Evolutionary conservation across 2,329 filamentous ascomycete species (phyloP), one percentile per base, ranked within the genome.

Genomic region (Neofusicoccum cordaticola): DNA sequence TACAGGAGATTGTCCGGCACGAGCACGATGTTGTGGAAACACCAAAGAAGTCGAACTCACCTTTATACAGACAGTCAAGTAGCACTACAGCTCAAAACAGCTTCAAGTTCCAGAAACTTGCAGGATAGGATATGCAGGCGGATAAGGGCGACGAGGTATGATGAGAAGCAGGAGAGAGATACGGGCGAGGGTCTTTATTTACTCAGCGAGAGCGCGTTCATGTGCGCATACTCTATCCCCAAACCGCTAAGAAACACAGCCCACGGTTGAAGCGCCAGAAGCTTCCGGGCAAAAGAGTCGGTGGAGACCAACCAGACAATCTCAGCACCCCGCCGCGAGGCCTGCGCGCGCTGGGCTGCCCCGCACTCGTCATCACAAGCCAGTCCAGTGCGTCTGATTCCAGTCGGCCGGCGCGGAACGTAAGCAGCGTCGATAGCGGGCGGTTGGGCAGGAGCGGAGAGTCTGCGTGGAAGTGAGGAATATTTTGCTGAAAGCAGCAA

Each of bases 401-500:
- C 15, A 22, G 9, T 50, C 4, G 27, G 45, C 17, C n/a, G 27
- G 6, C 31, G 15, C n/a, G 31, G 15, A 12, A 15, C 15, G 50
- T 41, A 22, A 53, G 48, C 48, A 27, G 27, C 19, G 34, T 44
- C 53, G 53, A 45, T 2, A 17, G 27, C 9, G 37, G 15, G 27
- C 34, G 19, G 19, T 13, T 11, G 12, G 41, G 31, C 15, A 22
- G 48, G 31, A 15, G n/a, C 27, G 41, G 41, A 37, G 42, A 13
- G 35, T 31, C 4, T 31, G 27, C 27, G 27, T 31, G 27, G 27
- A 31, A 31, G 27, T 31, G 27, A 31, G 57, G 58, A 62, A 50
- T 51, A 62, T 50, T 62, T 62, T 62, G 35, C 58, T 62, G 15
- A 50, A 50, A 31, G 44, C 58, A 62, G 58, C 58, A 62, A 48